Conservation (phyloP, 768 basidiomycete species). For the Mycena olivaceomarginata region DNA sequence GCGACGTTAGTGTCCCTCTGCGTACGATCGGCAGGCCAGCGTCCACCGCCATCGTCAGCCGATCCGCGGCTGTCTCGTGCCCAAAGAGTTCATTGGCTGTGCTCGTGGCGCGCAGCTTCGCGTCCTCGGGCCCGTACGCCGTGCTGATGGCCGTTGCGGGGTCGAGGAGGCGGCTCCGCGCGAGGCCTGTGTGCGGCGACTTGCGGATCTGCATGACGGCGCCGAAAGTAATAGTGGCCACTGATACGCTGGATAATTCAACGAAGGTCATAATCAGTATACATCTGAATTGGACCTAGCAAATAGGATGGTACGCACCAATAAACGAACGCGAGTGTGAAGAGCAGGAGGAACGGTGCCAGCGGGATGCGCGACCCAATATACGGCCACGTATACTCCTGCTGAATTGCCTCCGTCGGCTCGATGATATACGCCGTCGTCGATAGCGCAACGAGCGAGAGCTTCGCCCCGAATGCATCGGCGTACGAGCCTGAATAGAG, state of each 20-base stretch:
- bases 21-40: not conserved
- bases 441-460: conserved; percentile 15
- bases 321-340: not conserved
- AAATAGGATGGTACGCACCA: not conserved
- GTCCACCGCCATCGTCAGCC: not conserved
- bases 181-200: not conserved
- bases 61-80: conserved; percentile 13
- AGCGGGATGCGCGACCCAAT: conserved; percentile 4
- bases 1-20: not conserved
- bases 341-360: conserved; percentile 6
- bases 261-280: not conserved
- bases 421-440: conserved; percentile 19
- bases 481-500: conserved; percentile 19
- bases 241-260: not conserved
- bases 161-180: conserved; percentile 15
- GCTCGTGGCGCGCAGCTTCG: not conserved
- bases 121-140: conserved; percentile 20
- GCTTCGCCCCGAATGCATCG: conserved; percentile 12
- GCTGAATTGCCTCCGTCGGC: not conserved
- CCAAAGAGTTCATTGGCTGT: conserved; percentile 4
- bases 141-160: conserved; percentile 21
- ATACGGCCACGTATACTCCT: not conserved
- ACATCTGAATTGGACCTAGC: too few relatives aligned
- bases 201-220: conserved; percentile 3
- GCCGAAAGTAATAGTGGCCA: not conserved